These are phyloP conservation scores for Lipomyces chichibuensis DNA, from an alignment of 805 yeast genomes.

Conservation along the genomic window DNA sequence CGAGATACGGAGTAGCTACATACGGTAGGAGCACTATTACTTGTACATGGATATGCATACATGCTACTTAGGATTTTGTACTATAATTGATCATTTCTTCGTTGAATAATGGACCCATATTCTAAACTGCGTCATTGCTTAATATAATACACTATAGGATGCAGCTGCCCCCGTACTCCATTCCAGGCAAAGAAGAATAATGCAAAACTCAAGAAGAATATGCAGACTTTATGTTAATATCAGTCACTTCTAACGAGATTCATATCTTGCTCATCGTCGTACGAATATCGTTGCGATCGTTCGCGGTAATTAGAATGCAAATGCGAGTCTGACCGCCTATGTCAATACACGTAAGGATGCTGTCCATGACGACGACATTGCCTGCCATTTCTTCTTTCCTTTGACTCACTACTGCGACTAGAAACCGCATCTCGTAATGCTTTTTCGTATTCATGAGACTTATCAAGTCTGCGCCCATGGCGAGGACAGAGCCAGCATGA, in stretches of 20 bases:
- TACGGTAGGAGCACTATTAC: too few species aligned
- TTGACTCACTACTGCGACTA: neutral
- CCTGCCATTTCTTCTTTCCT: neutral
- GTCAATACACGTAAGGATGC: neutral
- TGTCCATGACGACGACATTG: neutral
- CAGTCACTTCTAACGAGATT: neutral
- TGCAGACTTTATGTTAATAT: neutral
- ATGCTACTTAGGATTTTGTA: neutral
- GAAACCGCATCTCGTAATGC: neutral
- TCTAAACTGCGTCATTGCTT: neutral
- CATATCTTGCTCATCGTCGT: neutral
- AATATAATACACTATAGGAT: neutral
- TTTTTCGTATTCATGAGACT: constrained; percentile 22
- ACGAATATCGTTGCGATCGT: neutral
- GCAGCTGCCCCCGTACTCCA: neutral
- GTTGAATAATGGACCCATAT: neutral
- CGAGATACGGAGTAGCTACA: neutral
- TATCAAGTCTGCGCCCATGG: constrained; percentile 24
- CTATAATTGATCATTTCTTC: neutral
- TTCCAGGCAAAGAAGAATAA: neutral
- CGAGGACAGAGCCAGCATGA: constrained; percentile 27
- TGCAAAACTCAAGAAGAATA: neutral
- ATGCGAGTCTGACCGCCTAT: neutral
- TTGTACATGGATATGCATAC: neutral
- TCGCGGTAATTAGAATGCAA: neutral